These are phyloP conservation scores for Volvox reticuliferus DNA, from an alignment of 139 green algal species.

Conservation along the genomic window DNA sequence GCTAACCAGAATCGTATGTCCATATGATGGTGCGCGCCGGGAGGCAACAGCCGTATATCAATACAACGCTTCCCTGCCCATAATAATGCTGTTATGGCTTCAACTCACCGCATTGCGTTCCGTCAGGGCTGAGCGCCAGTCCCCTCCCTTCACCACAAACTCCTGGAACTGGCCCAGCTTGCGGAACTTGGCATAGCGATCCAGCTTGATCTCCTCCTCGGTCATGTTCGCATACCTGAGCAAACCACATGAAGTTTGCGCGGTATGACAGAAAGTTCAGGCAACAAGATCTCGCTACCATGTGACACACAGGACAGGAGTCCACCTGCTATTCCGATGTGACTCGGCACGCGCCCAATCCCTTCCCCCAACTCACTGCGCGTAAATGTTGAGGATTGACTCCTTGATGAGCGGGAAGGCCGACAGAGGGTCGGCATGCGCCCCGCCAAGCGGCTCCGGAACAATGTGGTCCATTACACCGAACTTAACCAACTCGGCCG, in stretches of 20 bases:
- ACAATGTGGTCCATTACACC: constrained; percentile 93
- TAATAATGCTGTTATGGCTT: too few species aligned
- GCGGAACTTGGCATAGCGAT: constrained; percentile 92
- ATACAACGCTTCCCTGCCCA: too few species aligned
- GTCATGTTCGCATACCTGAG: constrained; percentile 76
- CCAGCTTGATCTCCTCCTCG: constrained; percentile 84
- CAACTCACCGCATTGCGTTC: constrained; percentile 59
- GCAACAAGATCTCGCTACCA: too few species aligned
- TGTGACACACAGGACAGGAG: too few species aligned
- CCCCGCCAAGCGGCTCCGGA: constrained; percentile 92
- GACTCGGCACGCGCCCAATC: too few species aligned
- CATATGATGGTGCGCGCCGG: too few species aligned
- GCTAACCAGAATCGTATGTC: too few species aligned
- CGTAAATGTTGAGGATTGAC: constrained; percentile 77
- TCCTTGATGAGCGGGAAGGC: constrained; percentile 92
- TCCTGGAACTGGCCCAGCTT: constrained; percentile 86
- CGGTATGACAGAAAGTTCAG: too few species aligned
- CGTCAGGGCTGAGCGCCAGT: constrained; percentile 66
- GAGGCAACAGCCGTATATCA: too few species aligned
- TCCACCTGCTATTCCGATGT: too few species aligned
- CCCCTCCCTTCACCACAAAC: constrained; percentile 81
- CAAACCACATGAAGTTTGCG: too few species aligned
- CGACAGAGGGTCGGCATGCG: constrained; percentile 88
- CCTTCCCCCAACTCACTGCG: constrained; percentile 21
- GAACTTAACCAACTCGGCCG: constrained; percentile 85